A percentile compares a stretch with the other conserved stretches of the same genome.
phyloP scores from a whole-genome alignment of 169 alveolate genomes.

The Sarcocystis neurona region DNA sequence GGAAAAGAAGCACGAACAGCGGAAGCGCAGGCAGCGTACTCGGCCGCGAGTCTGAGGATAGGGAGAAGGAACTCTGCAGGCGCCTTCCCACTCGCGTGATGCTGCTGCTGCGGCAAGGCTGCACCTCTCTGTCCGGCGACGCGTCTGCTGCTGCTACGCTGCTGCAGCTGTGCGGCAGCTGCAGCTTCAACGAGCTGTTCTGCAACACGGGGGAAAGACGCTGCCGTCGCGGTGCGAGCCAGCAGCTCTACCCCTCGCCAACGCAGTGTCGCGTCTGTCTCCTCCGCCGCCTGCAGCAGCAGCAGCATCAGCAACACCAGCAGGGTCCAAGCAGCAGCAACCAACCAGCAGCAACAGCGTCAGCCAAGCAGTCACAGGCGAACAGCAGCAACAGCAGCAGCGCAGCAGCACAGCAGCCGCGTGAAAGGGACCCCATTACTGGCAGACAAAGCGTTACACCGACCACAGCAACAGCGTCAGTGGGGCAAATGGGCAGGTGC shows the following conservation, averaged over 20 bases:
- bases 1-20: too few relatives aligned
- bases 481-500: too few relatives aligned
- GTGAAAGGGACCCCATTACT: not conserved
- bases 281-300: constrained; percentile 25
- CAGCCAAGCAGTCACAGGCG: not conserved
- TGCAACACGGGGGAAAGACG: not conserved
- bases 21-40: not conserved
- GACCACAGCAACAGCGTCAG: too few relatives aligned
- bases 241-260: constrained; percentile 15
- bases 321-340: not conserved
- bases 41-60: not conserved
- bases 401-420: not conserved
- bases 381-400: not conserved
- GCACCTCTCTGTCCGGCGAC: not conserved
- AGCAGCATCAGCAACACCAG: too few relatives aligned
- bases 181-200: constrained; percentile 37
- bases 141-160: not conserved
- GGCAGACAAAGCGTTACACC: not conserved
- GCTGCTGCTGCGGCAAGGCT: not conserved
- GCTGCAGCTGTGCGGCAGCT: not conserved
- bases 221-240: constrained; percentile 25
- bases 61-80: constrained; percentile 17
- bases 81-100: not conserved
- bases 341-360: not conserved
- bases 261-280: constrained; percentile 1